These are phyloP conservation scores for Aureobasidium sp. DNA, from an alignment of 2,329 filamentous ascomycete species.

Conservation along the genomic window DNA sequence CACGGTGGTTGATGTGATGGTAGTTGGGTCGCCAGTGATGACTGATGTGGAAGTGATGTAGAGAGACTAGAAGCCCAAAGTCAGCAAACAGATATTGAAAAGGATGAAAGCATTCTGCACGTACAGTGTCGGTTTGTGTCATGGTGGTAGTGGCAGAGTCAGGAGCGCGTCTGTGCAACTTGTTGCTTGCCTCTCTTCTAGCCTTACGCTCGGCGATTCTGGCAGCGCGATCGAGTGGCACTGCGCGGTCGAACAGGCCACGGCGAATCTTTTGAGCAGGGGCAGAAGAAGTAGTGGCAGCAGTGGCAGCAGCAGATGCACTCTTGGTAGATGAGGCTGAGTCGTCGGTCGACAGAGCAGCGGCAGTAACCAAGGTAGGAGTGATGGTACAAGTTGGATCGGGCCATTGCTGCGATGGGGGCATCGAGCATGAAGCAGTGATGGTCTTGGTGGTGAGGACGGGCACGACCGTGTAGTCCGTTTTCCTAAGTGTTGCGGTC, in stretches of 20 bases:
- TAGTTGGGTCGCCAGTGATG: constrained; percentile 16
- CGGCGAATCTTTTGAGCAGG: constrained; percentile 21
- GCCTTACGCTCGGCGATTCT: constrained; percentile 24
- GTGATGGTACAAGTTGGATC: constrained; percentile 27
- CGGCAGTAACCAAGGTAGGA: constrained; percentile 23
- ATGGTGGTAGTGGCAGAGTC: constrained; percentile 29
- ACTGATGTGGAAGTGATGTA: constrained; percentile 20
- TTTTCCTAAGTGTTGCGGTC: constrained; percentile 26
- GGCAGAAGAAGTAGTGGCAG: constrained; percentile 12
- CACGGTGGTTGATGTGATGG: not conserved
- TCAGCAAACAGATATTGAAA: not conserved
- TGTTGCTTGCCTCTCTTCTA: constrained; percentile 20
- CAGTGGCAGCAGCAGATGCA: constrained; percentile 22
- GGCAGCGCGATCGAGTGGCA: constrained; percentile 18
- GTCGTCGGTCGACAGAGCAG: constrained; percentile 17
- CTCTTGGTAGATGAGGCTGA: not conserved
- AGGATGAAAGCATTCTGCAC: not conserved
- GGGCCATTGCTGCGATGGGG: constrained; percentile 18
- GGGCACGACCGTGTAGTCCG: constrained; percentile 16
- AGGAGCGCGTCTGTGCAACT: constrained; percentile 26
- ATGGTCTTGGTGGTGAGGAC: constrained; percentile 23
- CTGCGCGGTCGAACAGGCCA: constrained; percentile 9
- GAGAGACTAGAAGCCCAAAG: constrained; percentile 10
- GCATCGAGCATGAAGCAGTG: constrained; percentile 29
- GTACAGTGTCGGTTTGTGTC: constrained; percentile 25